phyloP scores from a whole-genome alignment of 73 alveolate genomes.

The Stentor coeruleus region DNA sequence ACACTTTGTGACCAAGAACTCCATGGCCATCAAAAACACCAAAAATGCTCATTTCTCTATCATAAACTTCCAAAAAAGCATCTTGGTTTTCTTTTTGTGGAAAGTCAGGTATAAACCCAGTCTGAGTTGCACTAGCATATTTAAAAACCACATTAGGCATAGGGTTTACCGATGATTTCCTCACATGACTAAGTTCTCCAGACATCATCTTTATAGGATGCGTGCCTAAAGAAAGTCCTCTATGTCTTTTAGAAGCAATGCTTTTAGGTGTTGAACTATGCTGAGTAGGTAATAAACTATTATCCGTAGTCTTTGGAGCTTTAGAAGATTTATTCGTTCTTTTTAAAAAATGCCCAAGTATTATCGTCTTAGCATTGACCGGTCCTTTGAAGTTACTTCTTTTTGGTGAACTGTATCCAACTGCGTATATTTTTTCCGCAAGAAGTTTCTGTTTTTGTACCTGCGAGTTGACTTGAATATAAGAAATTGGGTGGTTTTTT shows the following conservation, averaged over 20 bases:
- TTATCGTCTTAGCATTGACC: no score
- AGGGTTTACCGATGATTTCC: background rate
- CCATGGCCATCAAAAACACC: conserved; percentile 75
- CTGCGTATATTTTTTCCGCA: no score
- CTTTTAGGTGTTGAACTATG: background rate
- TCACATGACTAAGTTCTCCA: background rate
- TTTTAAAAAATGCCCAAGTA: no score
- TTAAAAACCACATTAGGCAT: background rate
- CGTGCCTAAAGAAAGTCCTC: background rate
- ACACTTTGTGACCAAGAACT: conserved; percentile 49
- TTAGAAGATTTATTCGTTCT: no score
- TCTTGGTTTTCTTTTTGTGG: conserved; percentile 81
- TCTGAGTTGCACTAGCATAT: conserved; percentile 31
- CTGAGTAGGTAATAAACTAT: background rate
- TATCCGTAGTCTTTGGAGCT: background rate
- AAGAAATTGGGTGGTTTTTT: no score
- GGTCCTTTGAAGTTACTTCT: no score
- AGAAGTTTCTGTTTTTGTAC: no score
- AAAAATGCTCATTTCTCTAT: conserved; percentile 31
- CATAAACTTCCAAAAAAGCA: conserved; percentile 60
- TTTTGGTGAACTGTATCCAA: no score
- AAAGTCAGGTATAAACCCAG: conserved; percentile 71
- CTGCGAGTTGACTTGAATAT: no score
- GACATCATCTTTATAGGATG: background rate
- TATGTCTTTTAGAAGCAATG: background rate